Evolutionary conservation across 192 early-diverging fungal species (phyloP), one percentile per base, ranked within the genome.

Genomic region (Helicostylum pulchrum): DNA sequence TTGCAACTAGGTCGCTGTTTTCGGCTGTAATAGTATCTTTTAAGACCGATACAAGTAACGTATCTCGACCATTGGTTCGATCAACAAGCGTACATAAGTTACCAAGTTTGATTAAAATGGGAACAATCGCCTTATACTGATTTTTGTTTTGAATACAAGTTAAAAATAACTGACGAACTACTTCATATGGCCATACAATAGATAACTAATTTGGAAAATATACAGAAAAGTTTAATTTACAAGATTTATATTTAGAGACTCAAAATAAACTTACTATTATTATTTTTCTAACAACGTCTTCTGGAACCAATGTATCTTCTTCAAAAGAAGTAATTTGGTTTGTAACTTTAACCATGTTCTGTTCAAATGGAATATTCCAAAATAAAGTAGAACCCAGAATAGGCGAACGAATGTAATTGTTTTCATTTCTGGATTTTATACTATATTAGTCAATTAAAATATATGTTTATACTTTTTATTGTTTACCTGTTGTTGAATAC

Each of bases 121-220:
- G 61, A 14, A 62, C 48, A 20, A 62, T 62, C 6, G 48, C 61
- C 2, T 49, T 46, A 10, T 62, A 49, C 11, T 49, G 45, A 20
- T 62, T 62, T 36, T 50, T 62, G 17, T 62, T 62, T 48, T 62
- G 34, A 14, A 62, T 31, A 39, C 61, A 62, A 5, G 49, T 30
- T 19, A 62, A 19, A 11, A 62, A 46, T 11, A 62, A 12, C 12
- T 62, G 46, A 0, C 49, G 23, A 20, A 62, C 32, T 19, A 62
- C 61, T 11, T 48, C 15, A 6, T 62, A 62, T 36, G 61, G 61
- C 61, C 61, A 62, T 50, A 62, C 31, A 8, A 62, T 34, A 34
- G 61, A 62, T n/a, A 62, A 47, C 61, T 62, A 30, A 17, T 15
- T 26, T 53, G 14, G 14, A 4, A 39, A 39, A 39, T 26, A 2